Evolutionary conservation across 2,329 filamentous ascomycete genomes (phyloP).

Genomic region (Aspergillus clavatus): DNA sequence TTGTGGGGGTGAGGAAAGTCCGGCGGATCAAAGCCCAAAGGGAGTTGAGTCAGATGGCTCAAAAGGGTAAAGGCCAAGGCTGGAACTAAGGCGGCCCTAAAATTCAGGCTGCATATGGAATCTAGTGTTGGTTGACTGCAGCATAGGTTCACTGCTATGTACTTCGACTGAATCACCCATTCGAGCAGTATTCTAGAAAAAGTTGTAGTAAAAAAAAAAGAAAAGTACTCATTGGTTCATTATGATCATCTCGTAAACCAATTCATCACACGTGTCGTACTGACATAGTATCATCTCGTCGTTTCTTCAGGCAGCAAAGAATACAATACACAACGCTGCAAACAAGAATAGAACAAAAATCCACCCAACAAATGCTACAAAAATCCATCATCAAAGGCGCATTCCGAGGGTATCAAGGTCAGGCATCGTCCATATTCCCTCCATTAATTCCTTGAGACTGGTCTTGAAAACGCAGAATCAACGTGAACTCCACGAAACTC

Average conservation of each 20-base stretch:
- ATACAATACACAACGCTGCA: not conserved
- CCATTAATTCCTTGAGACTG: not conserved
- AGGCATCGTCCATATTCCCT: not conserved
- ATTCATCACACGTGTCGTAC: conserved; percentile 5
- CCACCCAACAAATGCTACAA: not conserved
- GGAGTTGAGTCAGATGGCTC: conserved; percentile 17
- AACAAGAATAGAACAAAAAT: conserved; percentile 1
- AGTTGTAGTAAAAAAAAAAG: no score
- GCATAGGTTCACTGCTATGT: no score
- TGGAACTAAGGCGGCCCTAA: conserved; percentile 24
- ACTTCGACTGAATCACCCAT: no score
- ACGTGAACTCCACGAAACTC: not conserved
- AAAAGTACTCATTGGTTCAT: not conserved
- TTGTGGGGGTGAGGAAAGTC: conserved; percentile 13
- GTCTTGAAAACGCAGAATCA: not conserved
- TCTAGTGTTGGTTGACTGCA: no score
- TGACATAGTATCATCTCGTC: conserved; percentile 13
- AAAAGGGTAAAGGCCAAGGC: conserved; percentile 13
- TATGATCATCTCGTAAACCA: conserved; percentile 2
- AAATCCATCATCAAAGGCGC: not conserved
- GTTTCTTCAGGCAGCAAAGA: conserved; percentile 8
- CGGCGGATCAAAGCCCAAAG: conserved; percentile 18
- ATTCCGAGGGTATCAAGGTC: not conserved
- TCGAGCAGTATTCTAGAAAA: no score
- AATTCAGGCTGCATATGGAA: not conserved